Base-by-base conservation (phyloP, 2,329 filamentous ascomycete species). In the Corinectria fuckeliana region DNA sequence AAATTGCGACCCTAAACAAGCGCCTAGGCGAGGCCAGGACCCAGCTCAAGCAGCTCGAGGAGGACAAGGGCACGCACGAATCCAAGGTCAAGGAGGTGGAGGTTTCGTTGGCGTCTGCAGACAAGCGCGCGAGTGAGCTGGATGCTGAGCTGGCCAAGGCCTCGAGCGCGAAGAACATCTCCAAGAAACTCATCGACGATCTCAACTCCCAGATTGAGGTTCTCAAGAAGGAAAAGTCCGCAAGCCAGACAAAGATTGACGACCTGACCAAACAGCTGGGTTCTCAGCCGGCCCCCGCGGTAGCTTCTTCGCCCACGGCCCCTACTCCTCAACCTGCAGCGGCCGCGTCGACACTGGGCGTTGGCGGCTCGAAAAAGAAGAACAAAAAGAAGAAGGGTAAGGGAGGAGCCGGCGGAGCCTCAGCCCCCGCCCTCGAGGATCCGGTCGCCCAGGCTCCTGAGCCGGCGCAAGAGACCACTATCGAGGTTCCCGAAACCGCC, bases 321-420 rank as follows among this genome's bases (percentile, higher is more conserved):
- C 39, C 65, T 4, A 60, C 64, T 32, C 50, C 71, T 2, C 59
- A 75, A 3, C 56, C 74, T 4, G 41, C 75, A 1, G 50, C 71
- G 1, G 34, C 74, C 1, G 30, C 69, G 1, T 45, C 74, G 2
- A 49, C 69, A 4, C 49, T 71, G 1, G 57, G 70, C 7, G 50
- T 64, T 13, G 62, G 61, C 4, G 61, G 64, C 3, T 70, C 71
- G 0, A 80, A 81, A 60, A 85, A 83, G 59, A 94, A 93, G 78
- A 96, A 92, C 76, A 93, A 91, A 75, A 96, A 93, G 74, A 96
- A 94, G 81, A 97, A 96, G 84, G 91, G 89, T 77, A 94, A 93
- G 80, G 87, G 85, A 16, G 85, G 82, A 28, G 86, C 85, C 63
- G 75, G 75, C 6, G 74, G 76, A 6, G 76, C 80, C 8, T 75